Conservation (phyloP, 2,329 filamentous ascomycete species). For the Colletotrichum zoysiae region DNA sequence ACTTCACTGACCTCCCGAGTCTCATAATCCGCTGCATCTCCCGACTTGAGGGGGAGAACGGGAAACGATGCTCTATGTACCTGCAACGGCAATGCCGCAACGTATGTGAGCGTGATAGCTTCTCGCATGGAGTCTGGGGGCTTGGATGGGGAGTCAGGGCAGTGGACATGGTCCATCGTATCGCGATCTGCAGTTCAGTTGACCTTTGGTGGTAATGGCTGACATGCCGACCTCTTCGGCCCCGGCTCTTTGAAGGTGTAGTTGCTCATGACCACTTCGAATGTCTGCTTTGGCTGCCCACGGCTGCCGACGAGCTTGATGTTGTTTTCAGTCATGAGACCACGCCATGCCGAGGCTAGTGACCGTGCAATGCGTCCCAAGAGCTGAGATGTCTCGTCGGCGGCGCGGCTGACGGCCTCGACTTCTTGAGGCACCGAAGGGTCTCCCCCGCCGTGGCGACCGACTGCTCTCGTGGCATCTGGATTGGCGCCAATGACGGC, state of each 20-base stretch:
- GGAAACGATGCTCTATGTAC: not conserved
- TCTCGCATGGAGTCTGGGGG: conserved; percentile 22
- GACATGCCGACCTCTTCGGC: not conserved
- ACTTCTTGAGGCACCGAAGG: conserved; percentile 6
- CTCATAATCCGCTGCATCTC: not conserved
- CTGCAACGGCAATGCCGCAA: not conserved
- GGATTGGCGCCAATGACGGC: conserved; percentile 13
- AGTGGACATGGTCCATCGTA: conserved; percentile 23
- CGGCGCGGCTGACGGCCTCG: conserved; percentile 10
- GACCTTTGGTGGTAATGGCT: not conserved
- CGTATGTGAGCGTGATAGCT: not conserved
- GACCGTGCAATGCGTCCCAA: conserved; percentile 27
- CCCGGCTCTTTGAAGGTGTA: not conserved
- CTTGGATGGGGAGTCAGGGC: not conserved
- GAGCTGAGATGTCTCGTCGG: not conserved
- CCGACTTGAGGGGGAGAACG: not conserved
- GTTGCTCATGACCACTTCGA: too few species aligned
- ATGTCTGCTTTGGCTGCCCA: not conserved
- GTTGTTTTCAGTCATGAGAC: not conserved
- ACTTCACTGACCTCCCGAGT: not conserved
- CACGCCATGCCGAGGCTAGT: conserved; percentile 2
- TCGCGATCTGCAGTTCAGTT: not conserved
- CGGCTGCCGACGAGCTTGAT: not conserved
- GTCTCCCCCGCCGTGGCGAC: not conserved
- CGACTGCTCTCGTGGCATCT: conserved; percentile 18